Conservation (phyloP, 2,329 filamentous ascomycete species). For the Trematosphaeria pertusa region DNA sequence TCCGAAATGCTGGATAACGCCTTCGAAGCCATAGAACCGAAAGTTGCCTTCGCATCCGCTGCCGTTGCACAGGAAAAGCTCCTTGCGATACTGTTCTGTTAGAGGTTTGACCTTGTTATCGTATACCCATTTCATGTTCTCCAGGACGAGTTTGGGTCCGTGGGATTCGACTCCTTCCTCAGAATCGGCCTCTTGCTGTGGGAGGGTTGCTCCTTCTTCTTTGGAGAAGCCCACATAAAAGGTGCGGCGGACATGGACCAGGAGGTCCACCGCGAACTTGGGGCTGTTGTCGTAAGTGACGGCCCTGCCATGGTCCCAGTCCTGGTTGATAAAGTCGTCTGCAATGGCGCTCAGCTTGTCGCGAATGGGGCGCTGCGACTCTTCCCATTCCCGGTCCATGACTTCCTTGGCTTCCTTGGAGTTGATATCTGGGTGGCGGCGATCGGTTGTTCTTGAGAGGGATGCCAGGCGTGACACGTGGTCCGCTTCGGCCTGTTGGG, state of each 20-base stretch:
- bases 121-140: constrained; percentile 88
- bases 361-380: constrained; percentile 71
- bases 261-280: constrained; percentile 74
- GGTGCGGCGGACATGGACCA: constrained; percentile 70
- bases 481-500: constrained; percentile 63
- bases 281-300: constrained; percentile 69
- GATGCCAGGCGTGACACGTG: constrained; percentile 57
- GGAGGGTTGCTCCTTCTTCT: constrained; percentile 54
- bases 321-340: constrained; percentile 71
- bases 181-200: constrained; percentile 5
- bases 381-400: constrained; percentile 74
- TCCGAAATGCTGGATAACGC: constrained; percentile 81
- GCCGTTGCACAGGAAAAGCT: constrained; percentile 75
- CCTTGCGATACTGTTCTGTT: constrained; percentile 70
- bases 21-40: constrained; percentile 78
- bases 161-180: constrained; percentile 47
- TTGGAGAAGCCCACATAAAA: constrained; percentile 69
- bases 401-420: constrained; percentile 63
- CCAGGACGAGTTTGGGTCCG: constrained; percentile 71
- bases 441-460: constrained; percentile 56
- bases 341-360: constrained; percentile 70
- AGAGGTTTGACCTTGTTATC: constrained; percentile 76
- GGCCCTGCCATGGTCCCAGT: constrained; percentile 69
- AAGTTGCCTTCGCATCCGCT: constrained; percentile 66
- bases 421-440: constrained; percentile 56